Percentiles rank a stretch among this genome's conserved stretches.
Evolutionary conservation across 345 rosid species (phyloP).

Genomic region (Luvunga scandens): DNA sequence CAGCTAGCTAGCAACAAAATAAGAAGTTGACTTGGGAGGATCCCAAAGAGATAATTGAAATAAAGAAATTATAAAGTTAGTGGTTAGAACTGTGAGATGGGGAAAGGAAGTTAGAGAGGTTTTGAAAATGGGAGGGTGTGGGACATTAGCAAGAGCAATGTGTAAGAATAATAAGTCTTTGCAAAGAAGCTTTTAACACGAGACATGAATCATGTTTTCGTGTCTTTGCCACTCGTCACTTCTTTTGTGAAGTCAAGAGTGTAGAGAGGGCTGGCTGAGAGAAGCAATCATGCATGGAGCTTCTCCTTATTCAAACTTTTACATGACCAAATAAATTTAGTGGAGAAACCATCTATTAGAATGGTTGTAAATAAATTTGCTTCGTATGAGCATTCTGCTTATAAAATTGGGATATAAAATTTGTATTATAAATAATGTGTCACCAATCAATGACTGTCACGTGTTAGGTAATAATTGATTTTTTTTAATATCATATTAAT

Average conservation of each 20-base stretch:
- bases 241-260: background rate
- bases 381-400: too few relatives aligned
- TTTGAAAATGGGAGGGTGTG: conserved; percentile 23
- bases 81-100: conserved; percentile 25
- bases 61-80: background rate
- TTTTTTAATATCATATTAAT: too few relatives aligned
- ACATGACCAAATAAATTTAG: background rate
- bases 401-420: too few relatives aligned
- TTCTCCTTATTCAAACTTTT: background rate
- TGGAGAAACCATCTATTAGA: background rate
- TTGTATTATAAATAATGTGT: too few relatives aligned
- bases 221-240: background rate
- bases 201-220: conserved; percentile 10
- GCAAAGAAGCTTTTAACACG: conserved; percentile 7
- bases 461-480: too few relatives aligned
- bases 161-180: background rate
- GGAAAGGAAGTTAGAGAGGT: background rate
- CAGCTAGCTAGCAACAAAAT: background rate
- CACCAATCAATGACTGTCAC: too few relatives aligned
- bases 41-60: conserved; percentile 6
- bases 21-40: conserved; percentile 37
- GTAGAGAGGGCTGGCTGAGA: background rate
- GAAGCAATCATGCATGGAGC: background rate
- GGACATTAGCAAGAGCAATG: conserved; percentile 16
- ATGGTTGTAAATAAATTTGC: background rate